Conservation (phyloP, 2,329 filamentous ascomycete species). For the Epichloe amarillans region DNA sequence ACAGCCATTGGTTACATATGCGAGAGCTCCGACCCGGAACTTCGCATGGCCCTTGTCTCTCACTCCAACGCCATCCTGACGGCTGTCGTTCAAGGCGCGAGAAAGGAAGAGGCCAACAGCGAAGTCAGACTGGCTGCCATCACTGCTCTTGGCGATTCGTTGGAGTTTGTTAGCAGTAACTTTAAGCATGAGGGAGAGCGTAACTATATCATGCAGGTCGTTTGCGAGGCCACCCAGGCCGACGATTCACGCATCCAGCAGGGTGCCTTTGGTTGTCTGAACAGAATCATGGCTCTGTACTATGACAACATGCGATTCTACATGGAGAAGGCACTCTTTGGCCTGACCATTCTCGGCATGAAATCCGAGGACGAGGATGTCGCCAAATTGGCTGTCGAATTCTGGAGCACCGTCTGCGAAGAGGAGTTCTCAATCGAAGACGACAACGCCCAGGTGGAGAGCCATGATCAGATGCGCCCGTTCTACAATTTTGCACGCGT, state of each 20-base stretch:
- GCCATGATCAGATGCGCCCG: conserved; percentile 69
- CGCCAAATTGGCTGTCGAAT: conserved; percentile 93
- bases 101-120: conserved; percentile 85
- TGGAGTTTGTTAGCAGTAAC: conserved; percentile 96
- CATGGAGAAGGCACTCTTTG: conserved; percentile 99
- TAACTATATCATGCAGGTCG: conserved; percentile 99
- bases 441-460: conserved; percentile 70
- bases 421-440: conserved; percentile 97
- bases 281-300: conserved; percentile 97
- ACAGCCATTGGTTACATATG: conserved; percentile 98
- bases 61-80: conserved; percentile 98
- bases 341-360: conserved; percentile 95
- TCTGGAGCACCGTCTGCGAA: conserved; percentile 99
- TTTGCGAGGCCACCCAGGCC: conserved; percentile 96
- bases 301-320: conserved; percentile 99
- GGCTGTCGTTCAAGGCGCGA: conserved; percentile 90
- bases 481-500: conserved; percentile 95
- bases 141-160: conserved; percentile 83
- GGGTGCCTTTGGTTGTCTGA: conserved; percentile 90
- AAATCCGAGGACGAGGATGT: conserved; percentile 97
- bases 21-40: conserved; percentile 81
- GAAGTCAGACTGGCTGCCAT: conserved; percentile 91
- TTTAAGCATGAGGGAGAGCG: conserved; percentile 98
- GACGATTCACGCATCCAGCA: conserved; percentile 85
- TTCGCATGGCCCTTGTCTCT: conserved; percentile 64